A percentile compares a stretch with the other conserved stretches of the same genome.
Conservation (phyloP, 768 basidiomycete species). For the Tylopilus felleus region DNA sequence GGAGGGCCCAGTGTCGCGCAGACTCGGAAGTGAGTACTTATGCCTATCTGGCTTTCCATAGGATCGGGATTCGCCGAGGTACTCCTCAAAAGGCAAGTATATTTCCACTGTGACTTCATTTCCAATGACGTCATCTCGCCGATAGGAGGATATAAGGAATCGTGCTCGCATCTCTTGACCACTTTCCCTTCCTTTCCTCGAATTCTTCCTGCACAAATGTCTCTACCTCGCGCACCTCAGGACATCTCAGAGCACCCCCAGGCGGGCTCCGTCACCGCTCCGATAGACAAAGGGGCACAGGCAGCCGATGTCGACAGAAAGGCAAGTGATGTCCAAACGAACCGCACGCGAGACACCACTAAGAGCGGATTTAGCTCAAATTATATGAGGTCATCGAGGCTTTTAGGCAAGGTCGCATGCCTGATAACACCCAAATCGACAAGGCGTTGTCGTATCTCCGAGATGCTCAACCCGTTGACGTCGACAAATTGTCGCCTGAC, state of each 20-base stretch:
- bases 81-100: constrained; percentile 6
- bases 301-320: constrained; percentile 82
- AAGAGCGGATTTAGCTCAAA: constrained; percentile 41
- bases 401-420: constrained; percentile 73
- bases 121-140: constrained; percentile 13
- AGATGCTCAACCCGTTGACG: constrained; percentile 55
- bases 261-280: constrained; percentile 59
- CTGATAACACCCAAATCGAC: constrained; percentile 80
- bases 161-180: background rate
- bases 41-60: no score
- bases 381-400: constrained; percentile 82
- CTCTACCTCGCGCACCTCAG: constrained; percentile 59
- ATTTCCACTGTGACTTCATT: background rate
- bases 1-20: no score
- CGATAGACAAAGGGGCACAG: constrained; percentile 56
- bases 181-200: background rate
- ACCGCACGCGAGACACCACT: background rate
- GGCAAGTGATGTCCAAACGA: constrained; percentile 26
- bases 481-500: constrained; percentile 66
- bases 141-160: constrained; percentile 14
- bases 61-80: no score
- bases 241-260: constrained; percentile 59
- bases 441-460: constrained; percentile 64
- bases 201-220: constrained; percentile 41
- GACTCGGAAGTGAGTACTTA: no score